Evolutionary conservation across 208 protist genomes (phyloP).

Genomic region (Naegleria fowleri): DNA sequence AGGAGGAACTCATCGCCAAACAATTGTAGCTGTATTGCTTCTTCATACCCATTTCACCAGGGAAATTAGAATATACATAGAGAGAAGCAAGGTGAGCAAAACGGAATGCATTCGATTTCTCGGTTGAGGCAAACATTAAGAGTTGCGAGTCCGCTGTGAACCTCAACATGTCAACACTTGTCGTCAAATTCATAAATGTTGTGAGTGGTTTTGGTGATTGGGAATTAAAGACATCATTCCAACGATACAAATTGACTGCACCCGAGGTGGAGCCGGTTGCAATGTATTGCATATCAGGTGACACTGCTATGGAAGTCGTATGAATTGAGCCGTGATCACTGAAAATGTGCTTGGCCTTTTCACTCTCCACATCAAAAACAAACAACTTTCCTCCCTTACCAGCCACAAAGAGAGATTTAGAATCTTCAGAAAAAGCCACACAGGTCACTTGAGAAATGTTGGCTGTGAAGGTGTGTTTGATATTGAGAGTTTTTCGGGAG

Average conservation of each 20-base stretch:
- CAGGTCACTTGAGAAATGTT: not conserved
- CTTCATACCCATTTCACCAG: not conserved
- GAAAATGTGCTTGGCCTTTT: not conserved
- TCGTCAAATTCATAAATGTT: conserved; percentile 20
- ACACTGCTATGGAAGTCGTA: not conserved
- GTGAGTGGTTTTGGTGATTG: not conserved
- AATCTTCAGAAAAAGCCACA: not conserved
- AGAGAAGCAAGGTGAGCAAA: not conserved
- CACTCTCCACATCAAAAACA: not conserved
- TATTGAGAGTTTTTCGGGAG: not conserved
- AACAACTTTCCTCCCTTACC: not conserved
- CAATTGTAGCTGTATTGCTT: not conserved
- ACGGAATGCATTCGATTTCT: not conserved
- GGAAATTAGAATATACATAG: conserved; percentile 22
- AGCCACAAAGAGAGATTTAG: not conserved
- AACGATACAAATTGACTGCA: conserved; percentile 13
- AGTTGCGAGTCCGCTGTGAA: not conserved
- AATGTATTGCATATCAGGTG: not conserved
- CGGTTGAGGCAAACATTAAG: not conserved
- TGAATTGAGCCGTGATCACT: not conserved
- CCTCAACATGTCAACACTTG: not conserved
- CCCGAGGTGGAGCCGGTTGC: not conserved
- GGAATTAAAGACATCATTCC: not conserved
- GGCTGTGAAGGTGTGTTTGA: not conserved
- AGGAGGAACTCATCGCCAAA: not conserved